Evolutionary conservation across 2,329 filamentous ascomycete genomes (phyloP).

Genomic region (Talaromyces sp.): DNA sequence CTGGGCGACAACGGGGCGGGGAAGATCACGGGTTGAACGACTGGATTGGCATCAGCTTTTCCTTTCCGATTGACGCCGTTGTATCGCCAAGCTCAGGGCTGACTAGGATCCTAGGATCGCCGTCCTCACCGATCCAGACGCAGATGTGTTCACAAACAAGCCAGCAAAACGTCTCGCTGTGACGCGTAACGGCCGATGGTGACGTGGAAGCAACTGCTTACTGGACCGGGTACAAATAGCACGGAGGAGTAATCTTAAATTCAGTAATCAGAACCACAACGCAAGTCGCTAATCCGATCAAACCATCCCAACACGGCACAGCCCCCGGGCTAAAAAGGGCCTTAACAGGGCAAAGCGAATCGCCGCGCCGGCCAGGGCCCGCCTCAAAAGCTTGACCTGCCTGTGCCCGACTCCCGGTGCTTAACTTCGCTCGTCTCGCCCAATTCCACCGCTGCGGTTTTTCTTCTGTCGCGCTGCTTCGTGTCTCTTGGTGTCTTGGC

Average conservation of each 20-base stretch:
- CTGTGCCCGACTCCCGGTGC: constrained; percentile 8
- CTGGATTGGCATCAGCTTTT: background rate
- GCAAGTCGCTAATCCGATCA: background rate
- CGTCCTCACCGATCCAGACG: background rate
- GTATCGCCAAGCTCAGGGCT: background rate
- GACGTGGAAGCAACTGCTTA: background rate
- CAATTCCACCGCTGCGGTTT: background rate
- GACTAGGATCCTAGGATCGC: background rate
- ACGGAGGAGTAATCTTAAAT: background rate
- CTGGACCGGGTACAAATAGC: background rate
- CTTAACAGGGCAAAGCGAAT: constrained; percentile 7
- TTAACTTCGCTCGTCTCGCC: background rate
- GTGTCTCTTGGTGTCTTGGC: background rate
- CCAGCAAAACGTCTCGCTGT: background rate
- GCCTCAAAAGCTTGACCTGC: constrained; percentile 14
- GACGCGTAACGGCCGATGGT: background rate
- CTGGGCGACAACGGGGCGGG: background rate
- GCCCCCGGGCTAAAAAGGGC: constrained; percentile 2
- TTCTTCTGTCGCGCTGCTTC: background rate
- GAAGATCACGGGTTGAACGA: background rate
- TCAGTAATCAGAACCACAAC: background rate
- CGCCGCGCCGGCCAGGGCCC: constrained; percentile 7
- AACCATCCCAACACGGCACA: background rate
- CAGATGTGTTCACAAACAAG: background rate
- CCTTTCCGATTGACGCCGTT: background rate